Conservation (phyloP, 1,284 basidiomycete genomes). For the Cryptococcus sp. region DNA sequence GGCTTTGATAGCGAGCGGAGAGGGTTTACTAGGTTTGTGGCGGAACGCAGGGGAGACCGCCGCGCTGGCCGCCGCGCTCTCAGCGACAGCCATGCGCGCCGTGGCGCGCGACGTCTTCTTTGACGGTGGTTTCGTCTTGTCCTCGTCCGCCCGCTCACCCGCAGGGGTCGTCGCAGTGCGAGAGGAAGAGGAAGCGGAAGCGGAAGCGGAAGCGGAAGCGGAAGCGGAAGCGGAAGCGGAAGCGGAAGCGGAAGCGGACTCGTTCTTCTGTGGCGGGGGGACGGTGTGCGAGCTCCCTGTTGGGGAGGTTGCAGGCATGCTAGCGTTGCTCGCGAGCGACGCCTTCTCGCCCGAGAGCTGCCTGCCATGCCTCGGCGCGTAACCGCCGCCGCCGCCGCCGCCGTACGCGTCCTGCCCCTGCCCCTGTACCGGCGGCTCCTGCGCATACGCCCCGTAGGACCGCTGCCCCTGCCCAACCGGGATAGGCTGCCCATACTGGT, state of each 20-base stretch:
- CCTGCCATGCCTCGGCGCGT: too few species aligned
- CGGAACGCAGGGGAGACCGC: conserved; percentile 25
- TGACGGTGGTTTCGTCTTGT: not conserved
- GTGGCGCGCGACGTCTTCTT: conserved; percentile 12
- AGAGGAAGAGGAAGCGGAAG: not conserved
- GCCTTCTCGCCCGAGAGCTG: too few species aligned
- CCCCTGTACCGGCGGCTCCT: not conserved
- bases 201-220: not conserved
- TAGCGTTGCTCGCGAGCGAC: too few species aligned
- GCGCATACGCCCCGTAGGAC: too few species aligned
- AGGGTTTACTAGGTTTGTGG: conserved; percentile 44
- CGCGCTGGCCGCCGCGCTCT: conserved; percentile 32
- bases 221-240: not conserved
- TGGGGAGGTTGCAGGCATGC: too few species aligned
- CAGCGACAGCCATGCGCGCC: conserved; percentile 35
- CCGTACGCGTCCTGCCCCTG: not conserved
- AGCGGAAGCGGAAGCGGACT: not conserved
- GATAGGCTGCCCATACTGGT: conserved; percentile 15
- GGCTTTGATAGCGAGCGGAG: conserved; percentile 39
- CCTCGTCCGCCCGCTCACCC: too few species aligned
- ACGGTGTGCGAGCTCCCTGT: not conserved
- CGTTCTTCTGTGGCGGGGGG: not conserved
- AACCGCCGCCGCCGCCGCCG: not conserved
- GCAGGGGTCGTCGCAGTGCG: conserved; percentile 1
- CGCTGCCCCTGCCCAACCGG: not conserved